Percentiles rank a stretch among this genome's conserved stretches.
Conservation (phyloP, 768 basidiomycete species). For the Amanita jacksonii region DNA sequence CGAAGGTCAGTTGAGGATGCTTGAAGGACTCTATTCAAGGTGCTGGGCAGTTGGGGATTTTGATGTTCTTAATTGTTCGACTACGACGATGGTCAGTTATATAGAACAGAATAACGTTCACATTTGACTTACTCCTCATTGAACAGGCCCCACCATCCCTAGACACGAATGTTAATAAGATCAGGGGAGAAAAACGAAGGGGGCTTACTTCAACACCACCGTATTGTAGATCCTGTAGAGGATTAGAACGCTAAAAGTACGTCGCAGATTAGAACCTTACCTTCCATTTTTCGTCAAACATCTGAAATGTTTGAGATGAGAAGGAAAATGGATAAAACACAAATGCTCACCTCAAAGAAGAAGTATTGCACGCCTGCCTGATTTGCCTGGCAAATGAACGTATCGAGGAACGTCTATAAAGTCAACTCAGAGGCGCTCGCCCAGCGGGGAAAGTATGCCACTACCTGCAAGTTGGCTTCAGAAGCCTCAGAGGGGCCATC, state of each 20-base stretch:
- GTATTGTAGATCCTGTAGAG: conserved; percentile 40
- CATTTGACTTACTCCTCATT: conserved; percentile 29
- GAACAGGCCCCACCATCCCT: conserved; percentile 43
- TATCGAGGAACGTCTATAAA: conserved; percentile 68
- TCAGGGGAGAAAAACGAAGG: background rate
- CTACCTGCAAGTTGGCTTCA: conserved; percentile 47
- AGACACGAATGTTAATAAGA: background rate
- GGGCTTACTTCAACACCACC: conserved; percentile 61
- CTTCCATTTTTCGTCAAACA: conserved; percentile 80
- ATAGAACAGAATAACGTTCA: background rate
- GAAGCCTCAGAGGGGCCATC: conserved; percentile 66
- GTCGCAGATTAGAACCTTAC: conserved; percentile 22
- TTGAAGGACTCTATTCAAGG: conserved; percentile 18
- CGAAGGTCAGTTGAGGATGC: background rate
- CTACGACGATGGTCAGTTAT: conserved; percentile 23
- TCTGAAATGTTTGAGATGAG: conserved; percentile 26
- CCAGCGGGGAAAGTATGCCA: background rate
- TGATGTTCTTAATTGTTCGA: conserved; percentile 63
- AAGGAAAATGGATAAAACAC: background rate
- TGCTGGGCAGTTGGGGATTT: conserved; percentile 48
- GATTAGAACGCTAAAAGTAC: background rate
- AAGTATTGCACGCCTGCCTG: conserved; percentile 76
- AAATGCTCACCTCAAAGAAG: conserved; percentile 60
- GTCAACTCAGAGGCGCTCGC: conserved; percentile 8
- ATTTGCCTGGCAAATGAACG: conserved; percentile 84